Evolutionary conservation across 208 protist species (phyloP).

Genomic region (Acanthamoeba rhysodes): DNA sequence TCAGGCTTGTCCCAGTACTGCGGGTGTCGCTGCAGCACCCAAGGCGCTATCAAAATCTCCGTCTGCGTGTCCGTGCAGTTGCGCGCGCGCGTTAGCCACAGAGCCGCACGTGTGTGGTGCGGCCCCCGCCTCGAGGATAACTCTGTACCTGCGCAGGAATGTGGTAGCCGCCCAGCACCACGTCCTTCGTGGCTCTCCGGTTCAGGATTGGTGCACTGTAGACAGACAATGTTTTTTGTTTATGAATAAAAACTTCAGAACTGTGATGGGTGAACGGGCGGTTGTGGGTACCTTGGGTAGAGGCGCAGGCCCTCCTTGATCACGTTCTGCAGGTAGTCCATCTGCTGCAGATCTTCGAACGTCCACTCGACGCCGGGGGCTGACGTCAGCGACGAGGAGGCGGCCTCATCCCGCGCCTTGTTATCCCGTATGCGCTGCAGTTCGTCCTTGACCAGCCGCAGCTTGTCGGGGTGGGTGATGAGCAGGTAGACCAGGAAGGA

Average conservation of each 20-base stretch:
- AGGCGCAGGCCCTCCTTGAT: slow-evolving; percentile 67
- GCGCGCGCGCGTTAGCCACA: not conserved
- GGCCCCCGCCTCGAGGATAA: too few species aligned
- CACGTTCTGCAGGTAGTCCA: slow-evolving; percentile 47
- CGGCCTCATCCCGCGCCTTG: not conserved
- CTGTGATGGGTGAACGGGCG: too few species aligned
- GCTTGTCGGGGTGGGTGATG: slow-evolving; percentile 21
- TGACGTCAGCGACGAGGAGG: not conserved
- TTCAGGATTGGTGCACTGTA: slow-evolving; percentile 58
- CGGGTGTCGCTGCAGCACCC: slow-evolving; percentile 49
- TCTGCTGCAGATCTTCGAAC: slow-evolving; percentile 22
- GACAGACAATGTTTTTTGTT: too few species aligned
- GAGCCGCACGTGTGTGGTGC: too few species aligned
- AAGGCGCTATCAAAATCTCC: slow-evolving; percentile 36
- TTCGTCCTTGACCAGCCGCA: not conserved
- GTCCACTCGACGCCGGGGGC: not conserved
- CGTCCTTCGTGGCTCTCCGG: slow-evolving; percentile 18
- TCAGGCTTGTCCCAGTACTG: slow-evolving; percentile 37
- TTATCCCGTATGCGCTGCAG: not conserved
- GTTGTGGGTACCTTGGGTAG: slow-evolving; percentile 62
- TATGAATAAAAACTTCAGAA: too few species aligned
- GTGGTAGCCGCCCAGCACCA: slow-evolving; percentile 37
- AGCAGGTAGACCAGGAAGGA: slow-evolving; percentile 61
- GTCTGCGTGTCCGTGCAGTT: not conserved
- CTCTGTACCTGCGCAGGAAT: slow-evolving; percentile 2